Base-by-base conservation (phyloP, 2,329 filamentous ascomycete genomes). In the Aspergillus uvarum region DNA sequence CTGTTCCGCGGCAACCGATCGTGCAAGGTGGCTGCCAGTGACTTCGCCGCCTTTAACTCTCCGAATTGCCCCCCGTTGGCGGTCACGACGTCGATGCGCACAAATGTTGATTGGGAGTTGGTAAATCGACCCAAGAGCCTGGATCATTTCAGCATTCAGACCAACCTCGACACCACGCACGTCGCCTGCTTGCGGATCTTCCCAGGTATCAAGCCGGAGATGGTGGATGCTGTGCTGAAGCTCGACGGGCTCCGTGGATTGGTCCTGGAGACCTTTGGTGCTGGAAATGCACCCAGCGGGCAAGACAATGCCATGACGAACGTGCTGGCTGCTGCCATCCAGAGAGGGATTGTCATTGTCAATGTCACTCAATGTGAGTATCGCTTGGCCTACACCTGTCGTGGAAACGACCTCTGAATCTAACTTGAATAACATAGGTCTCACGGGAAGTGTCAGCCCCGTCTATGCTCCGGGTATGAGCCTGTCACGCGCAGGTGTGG, bases 131-230 rank as follows among this genome's bases (percentile, higher is more conserved):
- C 91, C 6, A 92, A 86, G 2, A 83, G 82, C 57, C 87, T 96
- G 66, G 85, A 89, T 65, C 86, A 88, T 59, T 93, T 96, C 77
- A 81, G 82, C 63, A 85, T 95, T 64, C 87, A 89, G 63, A 87
- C 87, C 19, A 87, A 88, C 67, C 83, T 95, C 42, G 89, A 95
- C 73, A 96, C 90, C 11, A 87, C 89, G n/a, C 90, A 96, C 73
- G 92, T 96, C 47, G 92, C 92, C 21, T 95, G 92, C 73, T 81
- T 96, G 68, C 89, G 92, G 59, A 89, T 96, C 64, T 96, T 96
- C 76, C 93, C 93, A 0, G 93, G 93, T 32, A 96, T 97, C 77
- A 90, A 90, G 74, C 90, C 92, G n/a, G 89, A 92, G 72, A 96
- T 96, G 90, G 84, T 97, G 32, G 91, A 95, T 71, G 89, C 90